phyloP scores from a whole-genome alignment of 768 basidiomycete genomes.

The Russula brevipes region DNA sequence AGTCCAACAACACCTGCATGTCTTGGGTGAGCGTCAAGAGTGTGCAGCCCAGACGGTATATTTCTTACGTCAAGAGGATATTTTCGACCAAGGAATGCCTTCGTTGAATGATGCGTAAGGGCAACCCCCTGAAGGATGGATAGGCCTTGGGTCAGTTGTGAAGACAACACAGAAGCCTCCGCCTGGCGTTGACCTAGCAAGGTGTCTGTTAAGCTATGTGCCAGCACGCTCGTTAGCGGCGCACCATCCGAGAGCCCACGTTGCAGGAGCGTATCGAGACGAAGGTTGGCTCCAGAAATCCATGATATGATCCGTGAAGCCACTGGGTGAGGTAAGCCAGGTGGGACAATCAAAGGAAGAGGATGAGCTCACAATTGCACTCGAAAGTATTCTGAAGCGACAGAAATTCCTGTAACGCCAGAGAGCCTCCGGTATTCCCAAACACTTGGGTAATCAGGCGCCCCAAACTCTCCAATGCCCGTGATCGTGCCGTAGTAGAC shows the following conservation, averaged over 20 bases:
- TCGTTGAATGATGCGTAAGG: constrained; percentile 63
- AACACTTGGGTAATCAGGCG: constrained; percentile 40
- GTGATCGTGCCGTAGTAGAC: constrained; percentile 45
- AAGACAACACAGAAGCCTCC: constrained; percentile 46
- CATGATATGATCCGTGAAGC: constrained; percentile 60
- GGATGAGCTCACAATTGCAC: constrained; percentile 59
- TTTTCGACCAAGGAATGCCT: constrained; percentile 61
- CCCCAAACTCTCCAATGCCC: constrained; percentile 49
- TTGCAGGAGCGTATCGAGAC: constrained; percentile 46
- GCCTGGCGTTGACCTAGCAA: constrained; percentile 33
- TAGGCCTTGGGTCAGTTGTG: constrained; percentile 54
- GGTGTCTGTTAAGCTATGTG: constrained; percentile 12
- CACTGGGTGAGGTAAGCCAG: constrained; percentile 39
- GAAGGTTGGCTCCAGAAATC: constrained; percentile 48
- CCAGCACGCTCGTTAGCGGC: constrained; percentile 16
- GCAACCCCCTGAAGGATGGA: constrained; percentile 72
- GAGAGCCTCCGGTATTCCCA: constrained; percentile 44
- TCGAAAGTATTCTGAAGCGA: constrained; percentile 73
- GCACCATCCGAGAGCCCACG: constrained; percentile 44
- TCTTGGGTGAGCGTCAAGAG: not conserved
- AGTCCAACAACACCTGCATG: constrained; percentile 62
- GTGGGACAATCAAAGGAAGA: not conserved
- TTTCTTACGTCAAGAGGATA: constrained; percentile 60
- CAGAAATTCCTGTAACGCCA: constrained; percentile 42
- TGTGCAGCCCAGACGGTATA: not conserved